phyloP scores from a whole-genome alignment of 1,139 yeast species.

The Ogataea hybrid region DNA sequence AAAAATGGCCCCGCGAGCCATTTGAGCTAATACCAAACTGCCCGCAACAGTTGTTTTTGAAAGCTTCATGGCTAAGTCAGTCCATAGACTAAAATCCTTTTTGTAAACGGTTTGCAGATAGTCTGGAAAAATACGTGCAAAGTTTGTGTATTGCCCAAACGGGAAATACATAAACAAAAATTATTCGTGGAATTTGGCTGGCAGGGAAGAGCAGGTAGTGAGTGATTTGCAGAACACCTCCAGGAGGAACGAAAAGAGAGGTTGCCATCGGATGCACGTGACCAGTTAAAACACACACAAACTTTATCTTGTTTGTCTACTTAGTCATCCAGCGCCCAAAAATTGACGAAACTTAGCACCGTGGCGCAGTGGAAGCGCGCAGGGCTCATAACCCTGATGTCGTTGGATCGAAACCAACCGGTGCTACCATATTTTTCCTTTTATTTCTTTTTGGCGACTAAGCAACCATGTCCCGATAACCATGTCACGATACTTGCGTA shows the following conservation, averaged over 20 bases:
- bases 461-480: neutral
- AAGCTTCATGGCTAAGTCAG: conserved; percentile 4
- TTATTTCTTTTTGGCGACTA: neutral
- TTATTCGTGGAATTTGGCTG: too few species aligned
- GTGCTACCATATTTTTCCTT: conserved; percentile 59
- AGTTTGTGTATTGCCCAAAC: conserved; percentile 5
- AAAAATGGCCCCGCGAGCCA: neutral
- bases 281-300: too few species aligned
- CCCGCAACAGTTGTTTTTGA: neutral
- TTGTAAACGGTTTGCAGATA: conserved; percentile 1
- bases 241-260: too few species aligned
- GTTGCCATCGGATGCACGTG: too few species aligned
- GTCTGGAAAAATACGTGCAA: conserved; percentile 2
- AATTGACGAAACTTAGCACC: conserved; percentile 45
- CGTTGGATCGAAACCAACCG: conserved; percentile 99
- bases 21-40: neutral
- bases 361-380: conserved; percentile 99
- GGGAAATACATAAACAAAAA: conserved; percentile 13
- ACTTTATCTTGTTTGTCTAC: neutral
- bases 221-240: too few species aligned
- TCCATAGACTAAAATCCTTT: conserved; percentile 1
- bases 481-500: neutral
- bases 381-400: conserved; percentile 96
- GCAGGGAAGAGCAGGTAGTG: too few species aligned
- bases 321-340: neutral